Conservation (phyloP, 2,329 filamentous ascomycete genomes). For the Aspergillus neoniger region DNA sequence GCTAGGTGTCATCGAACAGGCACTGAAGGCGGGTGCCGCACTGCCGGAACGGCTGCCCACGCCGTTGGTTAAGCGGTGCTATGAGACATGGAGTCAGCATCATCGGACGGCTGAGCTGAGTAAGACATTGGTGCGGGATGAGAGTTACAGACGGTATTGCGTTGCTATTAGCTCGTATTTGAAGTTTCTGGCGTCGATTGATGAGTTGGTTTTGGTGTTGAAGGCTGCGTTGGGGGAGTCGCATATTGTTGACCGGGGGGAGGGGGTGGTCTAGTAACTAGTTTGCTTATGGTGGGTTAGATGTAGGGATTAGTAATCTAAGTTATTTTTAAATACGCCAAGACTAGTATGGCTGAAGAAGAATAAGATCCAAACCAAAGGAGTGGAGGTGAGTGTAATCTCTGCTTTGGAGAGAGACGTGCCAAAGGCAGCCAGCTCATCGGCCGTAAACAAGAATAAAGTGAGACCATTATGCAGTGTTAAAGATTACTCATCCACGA, state of each 20-base stretch:
- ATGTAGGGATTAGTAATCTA: too few species aligned
- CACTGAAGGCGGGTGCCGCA: slow-evolving; percentile 51
- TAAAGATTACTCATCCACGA: rapidly evolving
- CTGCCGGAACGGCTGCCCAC: slow-evolving; percentile 52
- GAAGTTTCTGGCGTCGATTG: slow-evolving; percentile 46
- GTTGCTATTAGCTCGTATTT: slow-evolving; percentile 50
- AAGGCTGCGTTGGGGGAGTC: slow-evolving; percentile 50
- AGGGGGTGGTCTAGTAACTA: not conserved
- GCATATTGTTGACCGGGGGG: slow-evolving; percentile 28
- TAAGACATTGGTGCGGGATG: slow-evolving; percentile 39
- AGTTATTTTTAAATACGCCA: too few species aligned
- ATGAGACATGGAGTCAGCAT: slow-evolving; percentile 28
- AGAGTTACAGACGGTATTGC: slow-evolving; percentile 50
- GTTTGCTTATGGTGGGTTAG: too few species aligned
- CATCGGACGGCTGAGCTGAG: slow-evolving; percentile 31
- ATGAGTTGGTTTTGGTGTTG: slow-evolving; percentile 49
- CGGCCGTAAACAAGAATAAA: too few species aligned
- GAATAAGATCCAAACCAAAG: too few species aligned
- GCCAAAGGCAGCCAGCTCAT: too few species aligned
- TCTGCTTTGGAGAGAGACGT: too few species aligned
- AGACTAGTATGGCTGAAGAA: too few species aligned
- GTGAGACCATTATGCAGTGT: too few species aligned
- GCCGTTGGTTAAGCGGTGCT: slow-evolving; percentile 45
- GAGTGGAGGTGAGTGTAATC: too few species aligned
- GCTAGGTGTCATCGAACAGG: slow-evolving; percentile 50